Evolutionary conservation across 768 basidiomycete genomes (phyloP).

Genomic region (Leccinum disarticulatum): DNA sequence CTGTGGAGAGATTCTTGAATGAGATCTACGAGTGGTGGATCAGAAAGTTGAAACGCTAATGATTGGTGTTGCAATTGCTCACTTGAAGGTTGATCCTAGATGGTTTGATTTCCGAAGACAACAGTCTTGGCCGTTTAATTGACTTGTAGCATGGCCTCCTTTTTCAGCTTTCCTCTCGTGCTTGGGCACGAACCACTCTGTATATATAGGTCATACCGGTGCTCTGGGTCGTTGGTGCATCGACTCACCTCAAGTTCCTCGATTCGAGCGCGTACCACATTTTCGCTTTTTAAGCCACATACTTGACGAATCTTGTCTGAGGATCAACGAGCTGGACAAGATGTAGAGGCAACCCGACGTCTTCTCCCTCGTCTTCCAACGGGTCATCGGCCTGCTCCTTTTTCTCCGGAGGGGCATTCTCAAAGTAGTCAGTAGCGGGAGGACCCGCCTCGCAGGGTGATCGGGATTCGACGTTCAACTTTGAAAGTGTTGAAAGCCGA

Average conservation of each 20-base stretch:
- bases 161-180: constrained; percentile 53
- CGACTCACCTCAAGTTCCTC: constrained; percentile 53
- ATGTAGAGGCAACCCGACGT: constrained; percentile 55
- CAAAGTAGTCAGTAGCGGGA: constrained; percentile 35
- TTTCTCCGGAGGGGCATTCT: constrained; percentile 13
- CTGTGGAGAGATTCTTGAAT: constrained; percentile 14
- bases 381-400: constrained; percentile 21
- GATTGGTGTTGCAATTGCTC: neutral
- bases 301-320: constrained; percentile 64
- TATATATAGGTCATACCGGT: neutral
- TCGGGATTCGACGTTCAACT: constrained; percentile 59
- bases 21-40: constrained; percentile 5
- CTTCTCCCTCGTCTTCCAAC: constrained; percentile 32
- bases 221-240: neutral
- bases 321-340: constrained; percentile 53
- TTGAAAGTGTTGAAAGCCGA: constrained; percentile 61
- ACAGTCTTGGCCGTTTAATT: constrained; percentile 16
- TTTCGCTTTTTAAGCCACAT: constrained; percentile 72
- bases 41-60: neutral
- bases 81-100: constrained; percentile 14
- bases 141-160: constrained; percentile 47
- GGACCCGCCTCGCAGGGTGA: constrained; percentile 40
- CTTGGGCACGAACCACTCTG: constrained; percentile 49
- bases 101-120: constrained; percentile 20
- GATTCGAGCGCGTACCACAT: constrained; percentile 61